Base-by-base conservation (phyloP, 495 filamentous ascomycete species). In the Ramalina intermedia region DNA sequence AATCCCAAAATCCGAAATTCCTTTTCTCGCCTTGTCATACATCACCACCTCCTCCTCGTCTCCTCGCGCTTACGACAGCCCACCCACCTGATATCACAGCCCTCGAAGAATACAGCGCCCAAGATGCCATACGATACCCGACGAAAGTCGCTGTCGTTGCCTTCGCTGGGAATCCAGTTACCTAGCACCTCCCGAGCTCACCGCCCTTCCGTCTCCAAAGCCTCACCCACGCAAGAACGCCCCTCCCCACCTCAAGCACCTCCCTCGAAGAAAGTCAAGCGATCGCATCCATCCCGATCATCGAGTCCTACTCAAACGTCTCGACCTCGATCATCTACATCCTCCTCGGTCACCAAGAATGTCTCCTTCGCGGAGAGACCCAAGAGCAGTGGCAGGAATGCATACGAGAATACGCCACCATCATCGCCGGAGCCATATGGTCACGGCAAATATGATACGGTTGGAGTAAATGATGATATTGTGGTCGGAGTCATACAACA, bases 41-140 rank as follows among this genome's bases (percentile, higher is more conserved):
- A 42, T 21, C 21, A 50, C 37, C 47, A 9, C 21, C 20, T 33
- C 14, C 20, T 41, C 37, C n/a, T 18, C 43, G 9, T 50, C 54
- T n/a, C 44, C 44, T 44, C n/a, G 20, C 21, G 14, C 14, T 26
- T 21, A 44, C 16, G 41, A 43, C 21, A 23, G 47, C 50, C 41
- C 42, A 38, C 42, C 24, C 43, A 50, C 39, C 44, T 24, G 5
- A 17, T 27, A 18, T 18, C 16, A 35, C 44, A 33, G n/a, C 46
- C 23, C 2, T 4, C 6, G 3, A 24, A 1, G 23, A 24, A 24
- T 4, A 24, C 23, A 24, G 6, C 2, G 23, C 6, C 24, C 62
- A 78, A 52, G 57, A 94, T 94, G 87, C 87, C 87, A 54, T 96
- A 96, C 76, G 95, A 98, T 66, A 98, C 91, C 53, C 84, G 91